phyloP scores from a whole-genome alignment of 1,284 basidiomycete species.

The Austroboletus olivaceoglutinosus region DNA sequence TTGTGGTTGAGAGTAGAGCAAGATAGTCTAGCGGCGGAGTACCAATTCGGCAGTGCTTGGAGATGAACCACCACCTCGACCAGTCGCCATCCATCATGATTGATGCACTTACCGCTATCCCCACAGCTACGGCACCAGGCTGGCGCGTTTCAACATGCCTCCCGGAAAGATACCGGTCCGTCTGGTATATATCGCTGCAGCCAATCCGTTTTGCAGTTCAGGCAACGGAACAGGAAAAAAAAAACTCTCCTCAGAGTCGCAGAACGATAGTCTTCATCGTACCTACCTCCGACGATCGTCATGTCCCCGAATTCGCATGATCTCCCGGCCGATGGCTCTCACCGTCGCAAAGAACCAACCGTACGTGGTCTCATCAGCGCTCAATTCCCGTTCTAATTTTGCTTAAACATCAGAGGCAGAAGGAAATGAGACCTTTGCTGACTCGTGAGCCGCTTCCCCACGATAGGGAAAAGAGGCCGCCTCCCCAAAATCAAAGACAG shows the following conservation, averaged over 20 bases:
- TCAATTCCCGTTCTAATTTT: conserved; percentile 15
- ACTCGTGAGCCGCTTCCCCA: conserved; percentile 24
- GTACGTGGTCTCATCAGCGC: conserved; percentile 21
- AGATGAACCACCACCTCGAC: conserved; percentile 33
- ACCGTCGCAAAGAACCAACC: conserved; percentile 19
- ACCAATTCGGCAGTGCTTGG: conserved; percentile 30
- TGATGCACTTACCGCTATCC: conserved; percentile 24
- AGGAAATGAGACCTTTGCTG: conserved; percentile 20
- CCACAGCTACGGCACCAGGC: conserved; percentile 37
- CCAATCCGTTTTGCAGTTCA: conserved; percentile 14
- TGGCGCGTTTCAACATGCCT: conserved; percentile 33
- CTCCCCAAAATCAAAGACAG: conserved; percentile 16
- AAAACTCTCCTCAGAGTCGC: conserved; percentile 17
- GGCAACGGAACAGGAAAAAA: conserved; percentile 6
- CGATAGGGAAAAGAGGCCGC: conserved; percentile 24
- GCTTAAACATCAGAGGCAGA: conserved; percentile 22
- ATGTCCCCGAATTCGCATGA: conserved; percentile 15
- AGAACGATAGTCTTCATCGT: conserved; percentile 10
- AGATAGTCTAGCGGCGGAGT: conserved; percentile 27
- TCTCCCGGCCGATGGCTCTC: conserved; percentile 9
- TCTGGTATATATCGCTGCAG: conserved; percentile 30
- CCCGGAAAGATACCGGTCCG: conserved; percentile 21
- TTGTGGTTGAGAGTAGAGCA: conserved; percentile 14
- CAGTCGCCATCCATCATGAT: conserved; percentile 27
- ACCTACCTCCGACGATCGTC: conserved; percentile 4